Evolutionary conservation across 129 eudicot genomes (phyloP).

Genomic region (Lonicera japonica): DNA sequence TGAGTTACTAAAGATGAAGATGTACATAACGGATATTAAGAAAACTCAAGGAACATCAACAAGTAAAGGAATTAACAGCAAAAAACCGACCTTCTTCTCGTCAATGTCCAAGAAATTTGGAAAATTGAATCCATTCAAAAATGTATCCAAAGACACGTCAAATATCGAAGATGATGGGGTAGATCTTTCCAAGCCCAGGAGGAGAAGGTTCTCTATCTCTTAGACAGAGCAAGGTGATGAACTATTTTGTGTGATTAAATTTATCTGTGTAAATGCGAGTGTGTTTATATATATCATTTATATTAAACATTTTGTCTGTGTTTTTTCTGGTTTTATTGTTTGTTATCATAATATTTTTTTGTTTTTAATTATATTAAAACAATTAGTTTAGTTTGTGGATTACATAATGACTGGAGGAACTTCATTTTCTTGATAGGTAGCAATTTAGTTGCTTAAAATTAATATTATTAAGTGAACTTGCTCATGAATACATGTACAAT

Average conservation of each 20-base stretch:
- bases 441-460: too few relatives aligned
- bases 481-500: too few relatives aligned
- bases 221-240: conserved; percentile 11
- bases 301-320: not conserved
- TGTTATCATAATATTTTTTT: too few relatives aligned
- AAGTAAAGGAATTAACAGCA: conserved; percentile 20
- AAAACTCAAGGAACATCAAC: conserved; percentile 34
- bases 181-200: conserved; percentile 73
- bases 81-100: conserved; percentile 63
- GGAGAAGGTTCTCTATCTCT: conserved; percentile 89
- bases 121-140: conserved; percentile 78
- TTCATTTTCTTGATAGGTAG: too few relatives aligned
- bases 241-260: not conserved
- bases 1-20: conserved; percentile 83
- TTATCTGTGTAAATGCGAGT: not conserved
- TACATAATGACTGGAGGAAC: too few relatives aligned
- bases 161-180: conserved; percentile 47
- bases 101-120: conserved; percentile 86
- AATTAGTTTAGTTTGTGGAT: too few relatives aligned
- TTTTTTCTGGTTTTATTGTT: too few relatives aligned
- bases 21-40: conserved; percentile 64
- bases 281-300: not conserved
- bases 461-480: too few relatives aligned
- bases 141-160: conserved; percentile 81
- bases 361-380: too few relatives aligned